Conservation (phyloP, 306 rosid species). For the Alnus rubra region DNA sequence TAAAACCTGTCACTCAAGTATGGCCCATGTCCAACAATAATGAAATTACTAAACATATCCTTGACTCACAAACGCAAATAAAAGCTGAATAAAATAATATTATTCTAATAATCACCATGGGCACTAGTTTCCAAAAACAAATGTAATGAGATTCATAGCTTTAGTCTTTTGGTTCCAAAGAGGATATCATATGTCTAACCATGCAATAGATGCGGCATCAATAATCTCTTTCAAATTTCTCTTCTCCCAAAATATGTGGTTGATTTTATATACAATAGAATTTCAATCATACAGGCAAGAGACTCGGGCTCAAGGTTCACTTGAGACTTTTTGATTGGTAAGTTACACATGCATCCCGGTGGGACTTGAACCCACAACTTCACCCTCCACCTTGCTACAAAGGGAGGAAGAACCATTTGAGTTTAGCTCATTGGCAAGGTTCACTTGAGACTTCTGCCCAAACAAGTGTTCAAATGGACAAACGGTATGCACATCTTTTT, state of each 20-base stretch:
- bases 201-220: neutral
- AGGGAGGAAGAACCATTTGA: no score
- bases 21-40: neutral
- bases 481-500: neutral
- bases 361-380: no score
- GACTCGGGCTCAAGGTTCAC: constrained; percentile 1
- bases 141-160: neutral
- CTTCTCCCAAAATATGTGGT: neutral
- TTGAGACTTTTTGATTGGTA: neutral
- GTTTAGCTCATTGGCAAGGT: no score
- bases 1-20: neutral
- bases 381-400: no score
- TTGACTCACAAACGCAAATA: neutral
- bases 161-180: neutral
- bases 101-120: neutral
- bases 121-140: constrained; percentile 1
- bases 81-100: neutral
- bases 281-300: neutral
- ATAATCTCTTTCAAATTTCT: neutral
- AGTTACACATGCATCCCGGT: no score
- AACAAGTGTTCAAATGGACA: neutral
- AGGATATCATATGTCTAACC: neutral
- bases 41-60: neutral
- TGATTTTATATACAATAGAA: neutral
- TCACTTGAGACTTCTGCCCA: neutral